Conservation (phyloP, 2,329 filamentous ascomycete species). For the Fusarium pseudonygamai region DNA sequence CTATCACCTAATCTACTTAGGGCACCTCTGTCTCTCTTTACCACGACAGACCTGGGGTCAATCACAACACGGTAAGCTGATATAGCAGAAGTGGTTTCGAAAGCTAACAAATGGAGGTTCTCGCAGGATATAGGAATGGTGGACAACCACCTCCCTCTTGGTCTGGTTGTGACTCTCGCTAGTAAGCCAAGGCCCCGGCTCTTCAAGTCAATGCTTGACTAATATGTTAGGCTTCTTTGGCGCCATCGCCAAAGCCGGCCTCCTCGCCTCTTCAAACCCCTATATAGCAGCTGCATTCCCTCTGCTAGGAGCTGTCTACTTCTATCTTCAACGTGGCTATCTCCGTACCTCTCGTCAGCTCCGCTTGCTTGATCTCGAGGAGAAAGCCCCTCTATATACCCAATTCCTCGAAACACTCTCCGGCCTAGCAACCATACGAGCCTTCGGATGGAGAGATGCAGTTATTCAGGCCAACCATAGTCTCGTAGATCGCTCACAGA, state of each 20-base stretch:
- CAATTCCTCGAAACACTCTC: constrained; percentile 57
- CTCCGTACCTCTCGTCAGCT: constrained; percentile 55
- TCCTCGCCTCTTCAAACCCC: constrained; percentile 39
- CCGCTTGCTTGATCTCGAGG: constrained; percentile 54
- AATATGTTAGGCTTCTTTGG: constrained; percentile 47
- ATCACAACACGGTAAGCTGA: constrained; percentile 52
- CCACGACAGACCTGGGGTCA: constrained; percentile 51
- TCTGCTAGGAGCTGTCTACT: constrained; percentile 52
- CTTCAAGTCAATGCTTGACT: background rate
- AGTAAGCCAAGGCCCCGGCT: constrained; percentile 45
- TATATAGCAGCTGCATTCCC: constrained; percentile 55
- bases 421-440: constrained; percentile 61
- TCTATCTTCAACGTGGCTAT: constrained; percentile 55
- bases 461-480: constrained; percentile 55
- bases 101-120: constrained; percentile 45
- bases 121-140: constrained; percentile 56
- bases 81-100: no score
- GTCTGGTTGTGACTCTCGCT: constrained; percentile 45
- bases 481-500: constrained; percentile 63
- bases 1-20: constrained; percentile 37
- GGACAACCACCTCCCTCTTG: constrained; percentile 53
- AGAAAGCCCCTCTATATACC: constrained; percentile 52
- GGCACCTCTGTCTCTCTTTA: constrained; percentile 54
- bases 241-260: constrained; percentile 38
- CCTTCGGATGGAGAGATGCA: constrained; percentile 59